phyloP scores from a whole-genome alignment of 805 yeast species.

The Ogataea paradorogensis region DNA sequence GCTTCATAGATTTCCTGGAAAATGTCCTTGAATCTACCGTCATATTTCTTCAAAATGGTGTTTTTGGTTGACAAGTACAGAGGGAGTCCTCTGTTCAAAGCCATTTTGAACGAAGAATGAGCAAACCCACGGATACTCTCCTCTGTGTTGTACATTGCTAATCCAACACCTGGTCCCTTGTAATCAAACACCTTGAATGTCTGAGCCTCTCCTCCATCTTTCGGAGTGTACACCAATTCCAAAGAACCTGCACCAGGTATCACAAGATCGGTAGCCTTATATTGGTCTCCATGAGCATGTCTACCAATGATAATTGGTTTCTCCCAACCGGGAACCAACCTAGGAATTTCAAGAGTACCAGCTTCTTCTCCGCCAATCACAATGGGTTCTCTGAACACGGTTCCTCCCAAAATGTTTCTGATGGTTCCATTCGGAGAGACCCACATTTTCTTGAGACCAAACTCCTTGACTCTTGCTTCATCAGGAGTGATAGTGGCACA shows the following conservation, averaged over 20 bases:
- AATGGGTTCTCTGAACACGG: conserved; percentile 82
- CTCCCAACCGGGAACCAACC: conserved; percentile 77
- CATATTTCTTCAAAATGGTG: conserved; percentile 78
- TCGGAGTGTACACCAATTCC: conserved; percentile 64
- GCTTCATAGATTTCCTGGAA: conserved; percentile 64
- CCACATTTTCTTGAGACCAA: conserved; percentile 76
- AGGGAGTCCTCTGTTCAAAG: conserved; percentile 59
- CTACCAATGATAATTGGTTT: conserved; percentile 82
- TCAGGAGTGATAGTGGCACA: conserved; percentile 88
- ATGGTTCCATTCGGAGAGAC: conserved; percentile 83
- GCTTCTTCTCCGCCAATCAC: conserved; percentile 50
- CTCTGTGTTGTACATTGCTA: conserved; percentile 83
- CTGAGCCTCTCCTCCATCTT: conserved; percentile 49
- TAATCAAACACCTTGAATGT: conserved; percentile 57
- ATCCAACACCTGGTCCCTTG: conserved; percentile 67
- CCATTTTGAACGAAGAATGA: conserved; percentile 74
- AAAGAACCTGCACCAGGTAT: conserved; percentile 65
- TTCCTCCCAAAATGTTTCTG: conserved; percentile 77
- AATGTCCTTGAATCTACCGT: conserved; percentile 79
- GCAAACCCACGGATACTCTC: conserved; percentile 77
- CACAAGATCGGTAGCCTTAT: conserved; percentile 73
- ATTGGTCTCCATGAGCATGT: conserved; percentile 85
- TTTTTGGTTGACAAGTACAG: conserved; percentile 72
- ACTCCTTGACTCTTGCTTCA: conserved; percentile 75
- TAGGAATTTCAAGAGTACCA: conserved; percentile 54